Conservation (phyloP, 176 grass and related monocot species). For the Triticum monococcum region DNA sequence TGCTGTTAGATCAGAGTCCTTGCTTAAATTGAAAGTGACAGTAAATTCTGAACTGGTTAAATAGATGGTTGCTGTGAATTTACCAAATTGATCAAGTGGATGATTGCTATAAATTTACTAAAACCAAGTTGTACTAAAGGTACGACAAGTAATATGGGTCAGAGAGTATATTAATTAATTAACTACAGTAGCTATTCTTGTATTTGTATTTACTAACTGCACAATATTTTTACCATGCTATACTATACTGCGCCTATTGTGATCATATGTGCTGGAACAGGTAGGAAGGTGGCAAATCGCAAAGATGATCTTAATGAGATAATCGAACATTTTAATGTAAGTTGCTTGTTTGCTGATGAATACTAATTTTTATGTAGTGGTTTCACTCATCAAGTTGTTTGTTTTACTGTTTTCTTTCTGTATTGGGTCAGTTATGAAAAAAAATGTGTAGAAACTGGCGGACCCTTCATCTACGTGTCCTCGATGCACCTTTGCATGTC, state of each 20-base stretch:
- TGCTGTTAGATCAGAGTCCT: slow-evolving; percentile 2
- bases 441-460: not conserved
- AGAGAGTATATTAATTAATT: not conserved
- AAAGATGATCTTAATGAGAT: slow-evolving; percentile 82
- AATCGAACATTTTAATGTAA: slow-evolving; percentile 93
- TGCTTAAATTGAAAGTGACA: not conserved
- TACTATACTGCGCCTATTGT: slow-evolving; percentile 26
- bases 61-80: not conserved
- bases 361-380: not conserved
- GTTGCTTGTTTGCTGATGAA: slow-evolving; percentile 34
- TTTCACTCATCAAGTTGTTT: slow-evolving; percentile 4
- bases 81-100: not conserved
- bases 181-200: not conserved
- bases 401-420: not conserved
- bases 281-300: slow-evolving; percentile 76
- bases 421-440: not conserved
- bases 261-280: slow-evolving; percentile 35
- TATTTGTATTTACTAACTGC: slow-evolving; percentile 13
- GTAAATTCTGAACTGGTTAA: not conserved
- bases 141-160: too few relatives aligned
- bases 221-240: slow-evolving; percentile 4
- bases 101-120: not conserved
- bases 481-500: not conserved
- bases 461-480: not conserved
- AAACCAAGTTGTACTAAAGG: too few relatives aligned